These are phyloP conservation scores for Trichoderma sp. DNA, from an alignment of 2,329 filamentous ascomycete species.

Conservation along the genomic window DNA sequence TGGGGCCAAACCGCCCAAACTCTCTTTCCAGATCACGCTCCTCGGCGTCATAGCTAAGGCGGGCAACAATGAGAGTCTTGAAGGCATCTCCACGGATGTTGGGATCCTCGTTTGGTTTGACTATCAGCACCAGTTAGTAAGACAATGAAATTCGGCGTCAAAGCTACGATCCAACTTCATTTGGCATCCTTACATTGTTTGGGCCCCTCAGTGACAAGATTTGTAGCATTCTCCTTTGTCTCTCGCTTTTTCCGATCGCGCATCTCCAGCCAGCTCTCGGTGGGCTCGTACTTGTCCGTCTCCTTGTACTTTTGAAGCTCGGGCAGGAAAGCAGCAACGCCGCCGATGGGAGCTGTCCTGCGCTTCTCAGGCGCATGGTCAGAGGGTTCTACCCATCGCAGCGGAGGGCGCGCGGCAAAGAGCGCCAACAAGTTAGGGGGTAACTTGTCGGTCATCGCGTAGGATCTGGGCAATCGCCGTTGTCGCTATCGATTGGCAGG, in stretches of 20 bases:
- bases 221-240: conserved; percentile 71
- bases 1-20: conserved; percentile 90
- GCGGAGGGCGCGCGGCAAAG: conserved; percentile 89
- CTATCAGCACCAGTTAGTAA: conserved; percentile 48
- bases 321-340: conserved; percentile 74
- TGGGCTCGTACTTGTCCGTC: conserved; percentile 75
- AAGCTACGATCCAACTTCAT: not conserved
- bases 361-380: conserved; percentile 85
- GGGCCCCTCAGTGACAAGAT: conserved; percentile 65
- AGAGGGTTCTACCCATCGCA: conserved; percentile 83
- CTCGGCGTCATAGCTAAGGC: conserved; percentile 86
- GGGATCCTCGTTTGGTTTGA: conserved; percentile 80
- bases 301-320: conserved; percentile 78
- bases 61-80: conserved; percentile 90
- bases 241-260: conserved; percentile 83
- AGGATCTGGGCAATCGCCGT: conserved; percentile 1
- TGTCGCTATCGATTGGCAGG: not conserved
- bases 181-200: conserved; percentile 58
- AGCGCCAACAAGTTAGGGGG: conserved; percentile 90
- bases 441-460: conserved; percentile 91
- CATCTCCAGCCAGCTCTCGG: conserved; percentile 89
- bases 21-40: conserved; percentile 90
- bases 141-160: not conserved
- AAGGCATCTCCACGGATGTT: conserved; percentile 93
- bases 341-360: conserved; percentile 71